Base-by-base conservation (phyloP, 345 rosid species). In the Reutealis trisperma region DNA sequence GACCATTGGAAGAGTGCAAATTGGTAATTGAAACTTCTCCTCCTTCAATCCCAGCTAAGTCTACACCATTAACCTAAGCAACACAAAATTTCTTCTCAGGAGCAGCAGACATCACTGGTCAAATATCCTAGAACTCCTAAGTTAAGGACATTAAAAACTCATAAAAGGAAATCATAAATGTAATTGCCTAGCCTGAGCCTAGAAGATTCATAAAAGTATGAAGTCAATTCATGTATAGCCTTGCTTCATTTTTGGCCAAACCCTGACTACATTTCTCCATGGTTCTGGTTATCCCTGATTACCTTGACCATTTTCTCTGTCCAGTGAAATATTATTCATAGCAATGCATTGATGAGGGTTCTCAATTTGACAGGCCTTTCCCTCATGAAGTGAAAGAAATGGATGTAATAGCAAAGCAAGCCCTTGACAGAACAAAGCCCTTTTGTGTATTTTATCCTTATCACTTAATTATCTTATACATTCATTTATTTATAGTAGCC, bases 1-100 rank as follows among this genome's bases (percentile, higher is more conserved):
- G 85, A 64, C 96, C 92, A 81, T 77, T 88, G 88, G 90, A 84
- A 42, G 96, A 89, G 74, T 83, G 87, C 79, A 90, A 83, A 80
- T 90, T 89, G 70, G 94, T 89, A 65, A 78, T 78, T 68, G 90
- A 90, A 78, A 85, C 87, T 83, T 90, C 91, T 27, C 94, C 92
- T 37, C 92, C 91, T 30, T 71, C 63, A 71, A 89, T 57, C 82
- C 82, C 98, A 73, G 93, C 85, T 86, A 93, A 82, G 82, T 89
- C 84, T n/a, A 71, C 78, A 80, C 85, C 92, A 86, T 83, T 84
- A 58, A 91, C 93, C 96, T 91, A 80, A 75, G 55, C 63, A 75
- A 22, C 49, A 37, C 1, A 47, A 57, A 13, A 74, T 47, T 27
- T 27, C 30, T 27, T 27, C 30, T 27, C 30, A 27, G 1, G 30